Conservation (phyloP, 768 basidiomycete genomes). For the Leccinum imitatum region DNA sequence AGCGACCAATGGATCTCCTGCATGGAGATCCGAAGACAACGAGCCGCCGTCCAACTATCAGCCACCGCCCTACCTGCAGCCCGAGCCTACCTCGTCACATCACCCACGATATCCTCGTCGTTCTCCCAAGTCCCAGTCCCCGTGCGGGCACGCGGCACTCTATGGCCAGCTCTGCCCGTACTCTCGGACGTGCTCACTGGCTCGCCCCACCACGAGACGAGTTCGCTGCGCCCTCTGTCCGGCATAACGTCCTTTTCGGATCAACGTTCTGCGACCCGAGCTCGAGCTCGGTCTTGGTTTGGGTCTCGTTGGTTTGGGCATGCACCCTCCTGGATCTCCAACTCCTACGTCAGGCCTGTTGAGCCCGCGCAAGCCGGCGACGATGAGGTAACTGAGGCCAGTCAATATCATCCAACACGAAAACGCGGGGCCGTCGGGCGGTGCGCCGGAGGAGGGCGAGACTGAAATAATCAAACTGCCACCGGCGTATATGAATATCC, state of each 20-base stretch:
- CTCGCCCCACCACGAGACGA: conserved; percentile 14
- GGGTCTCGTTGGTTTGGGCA: no score
- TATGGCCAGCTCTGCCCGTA: conserved; percentile 18
- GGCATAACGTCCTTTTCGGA: conserved; percentile 32
- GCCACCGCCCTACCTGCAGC: conserved; percentile 63
- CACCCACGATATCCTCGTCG: conserved; percentile 13
- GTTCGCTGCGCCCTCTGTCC: conserved; percentile 26
- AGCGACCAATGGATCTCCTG: conserved; percentile 62
- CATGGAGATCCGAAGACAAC: conserved; percentile 52
- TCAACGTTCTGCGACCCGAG: conserved; percentile 45
- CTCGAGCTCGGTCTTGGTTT: conserved; percentile 28
- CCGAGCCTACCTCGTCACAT: conserved; percentile 46
- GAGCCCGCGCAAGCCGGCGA: neutral
- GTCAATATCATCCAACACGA: no score
- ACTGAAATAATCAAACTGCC: conserved; percentile 42
- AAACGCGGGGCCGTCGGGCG: no score
- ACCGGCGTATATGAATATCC: no score
- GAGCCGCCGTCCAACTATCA: conserved; percentile 43
- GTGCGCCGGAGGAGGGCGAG: conserved; percentile 10
- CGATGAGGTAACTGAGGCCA: no score
- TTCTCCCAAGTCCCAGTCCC: conserved; percentile 30
- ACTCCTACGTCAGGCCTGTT: conserved; percentile 26
- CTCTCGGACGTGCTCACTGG: conserved; percentile 17
- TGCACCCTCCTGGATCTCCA: conserved; percentile 20
- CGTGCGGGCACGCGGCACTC: conserved; percentile 21